Percentiles rank a stretch among this genome's conserved stretches.
phyloP scores from a whole-genome alignment of 129 eudicot genomes.

The Solidago caesia region DNA sequence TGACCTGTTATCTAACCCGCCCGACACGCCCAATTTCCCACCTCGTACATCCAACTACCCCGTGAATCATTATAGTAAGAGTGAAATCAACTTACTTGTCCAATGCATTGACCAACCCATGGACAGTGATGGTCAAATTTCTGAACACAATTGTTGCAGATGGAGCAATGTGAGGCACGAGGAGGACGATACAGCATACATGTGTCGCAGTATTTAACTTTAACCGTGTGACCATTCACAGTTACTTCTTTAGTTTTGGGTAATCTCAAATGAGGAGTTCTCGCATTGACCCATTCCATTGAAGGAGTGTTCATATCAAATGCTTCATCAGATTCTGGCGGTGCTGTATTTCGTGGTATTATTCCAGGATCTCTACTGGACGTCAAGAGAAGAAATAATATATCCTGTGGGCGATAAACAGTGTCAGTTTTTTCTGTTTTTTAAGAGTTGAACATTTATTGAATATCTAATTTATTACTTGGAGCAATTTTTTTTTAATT shows the following conservation, averaged over 20 bases:
- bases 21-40: not conserved
- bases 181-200: slow-evolving; percentile 96
- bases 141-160: slow-evolving; percentile 96
- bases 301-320: slow-evolving; percentile 69
- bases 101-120: slow-evolving; percentile 99
- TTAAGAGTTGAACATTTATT: too few relatives aligned
- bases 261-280: slow-evolving; percentile 66
- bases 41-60: not conserved
- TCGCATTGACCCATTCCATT: slow-evolving; percentile 80
- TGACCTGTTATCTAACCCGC: not conserved
- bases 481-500: too few relatives aligned
- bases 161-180: slow-evolving; percentile 96
- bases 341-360: slow-evolving; percentile 69
- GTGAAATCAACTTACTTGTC: slow-evolving; percentile 57
- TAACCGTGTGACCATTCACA: slow-evolving; percentile 76
- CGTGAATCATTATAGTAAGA: not conserved
- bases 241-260: slow-evolving; percentile 73
- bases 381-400: slow-evolving; percentile 67
- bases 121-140: slow-evolving; percentile 98
- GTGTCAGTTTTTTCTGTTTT: not conserved
- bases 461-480: too few relatives aligned
- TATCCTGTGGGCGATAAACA: slow-evolving; percentile 50
- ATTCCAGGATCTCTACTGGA: slow-evolving; percentile 96
- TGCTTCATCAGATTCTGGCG: slow-evolving; percentile 77
- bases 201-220: slow-evolving; percentile 88